Evolutionary conservation across 805 yeast species (phyloP), one percentile per base, ranked within the genome.

Genomic region (Wickerhamiella sorbophila): DNA sequence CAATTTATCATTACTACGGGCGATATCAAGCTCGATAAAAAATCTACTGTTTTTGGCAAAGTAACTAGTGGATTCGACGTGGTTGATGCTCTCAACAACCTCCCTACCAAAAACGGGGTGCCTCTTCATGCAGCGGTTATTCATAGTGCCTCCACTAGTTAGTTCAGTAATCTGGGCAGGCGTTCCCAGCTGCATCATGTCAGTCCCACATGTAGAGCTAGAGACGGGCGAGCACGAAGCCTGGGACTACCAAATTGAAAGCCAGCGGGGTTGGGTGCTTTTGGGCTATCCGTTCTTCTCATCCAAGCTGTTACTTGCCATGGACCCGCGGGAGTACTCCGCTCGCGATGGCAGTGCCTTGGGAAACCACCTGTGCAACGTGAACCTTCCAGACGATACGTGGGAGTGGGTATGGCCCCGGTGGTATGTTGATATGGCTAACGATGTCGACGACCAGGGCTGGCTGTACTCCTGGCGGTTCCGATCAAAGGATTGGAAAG

Each of bases 371-470:
- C 43, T 53, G 14, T 29, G 36, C 8, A 47, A 48, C 12, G 62
- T 57, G 41, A 60, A 65, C 14, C 54, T 74, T 12, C 82, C 82
- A 1, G 79, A 73, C 47, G 62, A 71, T 18, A 58, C 65, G 34
- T 79, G 85, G 86, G 53, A 57, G 42, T 79, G 86, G 86, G 55
- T 55, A 8, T 79, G 86, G 85, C 65, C 65, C 12, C 63, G 67
- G 42, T 82, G 93, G 93, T 77, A 75, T 51, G 77, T 79, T 2
- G 66, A 77, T 44, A 78, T 83, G 88, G 54, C 61, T 4, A 60
- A 62, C 33, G 85, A 80, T 52, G 79, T 74, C 17, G 94, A 82
- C 56, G 87, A 80, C 51, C 81, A 78, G 52, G 94, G 94, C n/a
- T 82, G 94, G 94, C 56, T 69, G 26, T 83, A 82, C 53, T 67